Evolutionary conservation across 495 filamentous ascomycete genomes (phyloP).

Genomic region (Aspergillus cavernicola): DNA sequence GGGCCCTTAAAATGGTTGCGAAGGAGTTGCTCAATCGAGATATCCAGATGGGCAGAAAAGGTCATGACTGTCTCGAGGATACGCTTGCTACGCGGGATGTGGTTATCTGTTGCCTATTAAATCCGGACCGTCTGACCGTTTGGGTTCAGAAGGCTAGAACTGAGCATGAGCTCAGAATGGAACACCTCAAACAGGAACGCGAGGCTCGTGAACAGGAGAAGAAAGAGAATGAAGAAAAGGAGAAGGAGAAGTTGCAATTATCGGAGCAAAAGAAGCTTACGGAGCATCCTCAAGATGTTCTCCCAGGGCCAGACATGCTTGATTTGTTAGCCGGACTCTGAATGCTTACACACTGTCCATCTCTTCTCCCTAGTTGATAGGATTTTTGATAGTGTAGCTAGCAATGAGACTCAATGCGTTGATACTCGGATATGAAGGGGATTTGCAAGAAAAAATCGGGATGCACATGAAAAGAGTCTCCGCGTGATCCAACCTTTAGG

Average conservation of each 20-base stretch:
- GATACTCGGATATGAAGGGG: no score
- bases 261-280: background rate
- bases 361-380: no score
- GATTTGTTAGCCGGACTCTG: no score
- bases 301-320: no score
- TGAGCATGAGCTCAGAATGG: background rate
- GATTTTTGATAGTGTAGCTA: no score
- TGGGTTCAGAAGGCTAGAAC: conserved; percentile 23
- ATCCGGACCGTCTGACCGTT: conserved; percentile 18
- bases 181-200: background rate
- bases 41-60: conserved; percentile 29
- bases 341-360: no score
- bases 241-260: background rate
- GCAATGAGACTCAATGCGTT: no score
- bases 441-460: no score
- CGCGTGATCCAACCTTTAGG: no score
- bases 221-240: conserved; percentile 13
- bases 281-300: background rate
- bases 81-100: conserved; percentile 36
- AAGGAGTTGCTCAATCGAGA: conserved; percentile 24
- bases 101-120: conserved; percentile 33
- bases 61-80: conserved; percentile 42
- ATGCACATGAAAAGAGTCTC: no score
- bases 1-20: conserved; percentile 31
- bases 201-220: background rate